Evolutionary conservation across 176 grass and related monocot species (phyloP), one percentile per base, ranked within the genome.

Genomic region (Avena sativa): DNA sequence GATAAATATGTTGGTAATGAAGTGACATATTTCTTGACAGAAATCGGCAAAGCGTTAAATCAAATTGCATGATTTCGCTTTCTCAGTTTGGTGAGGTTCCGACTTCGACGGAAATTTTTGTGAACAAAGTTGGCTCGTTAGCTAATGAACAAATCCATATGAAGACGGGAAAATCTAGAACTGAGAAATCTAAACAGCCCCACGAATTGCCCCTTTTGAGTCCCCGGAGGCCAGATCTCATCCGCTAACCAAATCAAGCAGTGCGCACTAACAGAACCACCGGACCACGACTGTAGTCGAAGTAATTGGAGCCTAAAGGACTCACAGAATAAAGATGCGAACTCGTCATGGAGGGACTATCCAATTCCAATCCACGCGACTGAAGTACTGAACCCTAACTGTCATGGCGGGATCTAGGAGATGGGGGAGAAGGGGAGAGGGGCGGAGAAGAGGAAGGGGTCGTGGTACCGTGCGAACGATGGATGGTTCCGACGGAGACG

Each of bases 211-310:
- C 25, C 73, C 48, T 1, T 76, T 30, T 2, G 48, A 52, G 48
- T 15, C 23, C 73, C n/a, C 12, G 13, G 71, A 32, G 48, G 71
- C 76, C 76, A 78, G 53, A 78, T 78, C 17, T 78, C 30, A 11
- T n/a, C 76, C 34, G 40, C 16, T 8, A n/a, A 78, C 30, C 17
- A 59, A 78, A 78, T 57, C 76, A 78, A 38, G 30, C 76, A 78
- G 53, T 1, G 53, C 52, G 17, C 11, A 28, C 53, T 78, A 58
- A n/a, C 30, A 78, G 30, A 78, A 59, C 16, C 75, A 57, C 2
- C 46, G 46, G 71, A 26, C 46, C 71, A 74, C n/a, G 46, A 74
- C 5, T 49, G 11, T 11, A 55, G 9, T 11, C 28, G 16, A 38
- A 36, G 26, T 12, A 38, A 78, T 20, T 12, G 28, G 51, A 58